Conservation (phyloP, 768 basidiomycete genomes). For the Mrakia frigida region DNA sequence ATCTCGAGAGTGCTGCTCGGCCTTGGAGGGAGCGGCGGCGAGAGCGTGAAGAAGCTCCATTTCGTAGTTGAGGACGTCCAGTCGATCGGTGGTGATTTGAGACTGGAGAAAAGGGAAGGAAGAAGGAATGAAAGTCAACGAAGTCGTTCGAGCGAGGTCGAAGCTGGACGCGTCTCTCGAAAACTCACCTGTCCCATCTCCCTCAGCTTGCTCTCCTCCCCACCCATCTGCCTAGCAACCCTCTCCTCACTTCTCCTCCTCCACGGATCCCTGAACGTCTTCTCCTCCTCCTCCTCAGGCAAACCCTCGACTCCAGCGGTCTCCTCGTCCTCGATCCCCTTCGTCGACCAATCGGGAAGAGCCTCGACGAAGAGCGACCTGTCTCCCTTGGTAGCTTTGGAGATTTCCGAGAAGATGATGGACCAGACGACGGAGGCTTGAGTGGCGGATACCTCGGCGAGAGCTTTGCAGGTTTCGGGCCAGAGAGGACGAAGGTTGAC, state of each 20-base stretch:
- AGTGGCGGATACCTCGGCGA: slow-evolving; percentile 34
- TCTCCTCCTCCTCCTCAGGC: slow-evolving; percentile 37
- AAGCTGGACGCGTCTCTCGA: slow-evolving; percentile 43
- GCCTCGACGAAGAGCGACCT: slow-evolving; percentile 22
- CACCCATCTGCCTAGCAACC: slow-evolving; percentile 62
- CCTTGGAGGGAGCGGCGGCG: slow-evolving; percentile 62
- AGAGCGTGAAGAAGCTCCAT: slow-evolving; percentile 68
- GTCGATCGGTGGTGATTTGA: slow-evolving; percentile 49
- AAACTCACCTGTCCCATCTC: slow-evolving; percentile 52
- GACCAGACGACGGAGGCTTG: slow-evolving; percentile 70
- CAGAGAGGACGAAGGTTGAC: slow-evolving; percentile 88
- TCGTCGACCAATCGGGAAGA: slow-evolving; percentile 35
- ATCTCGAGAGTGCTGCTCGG: slow-evolving; percentile 82
- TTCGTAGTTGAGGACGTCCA: slow-evolving; percentile 74
- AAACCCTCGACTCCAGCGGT: slow-evolving; percentile 3
- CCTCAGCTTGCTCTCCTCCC: slow-evolving; percentile 68
- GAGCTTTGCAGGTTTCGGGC: slow-evolving; percentile 58
- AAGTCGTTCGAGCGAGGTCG: slow-evolving; percentile 34
- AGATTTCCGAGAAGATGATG: slow-evolving; percentile 61
- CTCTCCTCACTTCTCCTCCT: slow-evolving; percentile 37
- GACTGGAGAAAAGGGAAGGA: slow-evolving; percentile 35
- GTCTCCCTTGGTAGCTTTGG: slow-evolving; percentile 38
- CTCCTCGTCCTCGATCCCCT: slow-evolving; percentile 34
- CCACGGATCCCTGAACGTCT: slow-evolving; percentile 42
- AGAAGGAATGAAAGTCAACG: slow-evolving; percentile 14